Percentiles rank a stretch among this genome's conserved stretches.
Evolutionary conservation across 164 flowering plant genomes (phyloP).

Genomic region (Warburgia ugandensis): DNA sequence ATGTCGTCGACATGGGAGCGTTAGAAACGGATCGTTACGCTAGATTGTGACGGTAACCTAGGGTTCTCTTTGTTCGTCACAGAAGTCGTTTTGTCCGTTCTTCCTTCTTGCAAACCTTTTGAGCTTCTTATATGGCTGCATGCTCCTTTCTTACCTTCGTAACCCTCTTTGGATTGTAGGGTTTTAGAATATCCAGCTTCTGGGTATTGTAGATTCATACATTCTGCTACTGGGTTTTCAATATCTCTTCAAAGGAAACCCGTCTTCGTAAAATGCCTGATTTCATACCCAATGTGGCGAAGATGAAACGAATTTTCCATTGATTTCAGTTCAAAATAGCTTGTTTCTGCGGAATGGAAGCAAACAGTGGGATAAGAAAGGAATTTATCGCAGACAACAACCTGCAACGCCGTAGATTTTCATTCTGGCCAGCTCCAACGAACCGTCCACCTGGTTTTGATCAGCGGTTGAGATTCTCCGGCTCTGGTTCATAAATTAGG

Average conservation of each 20-base stretch:
- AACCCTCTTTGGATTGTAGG: too few relatives aligned
- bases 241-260: neutral
- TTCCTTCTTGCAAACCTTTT: too few relatives aligned
- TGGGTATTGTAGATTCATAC: conserved; percentile 15
- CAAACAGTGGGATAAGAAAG: conserved; percentile 10
- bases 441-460: conserved; percentile 73
- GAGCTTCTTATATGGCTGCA: too few relatives aligned
- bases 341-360: conserved; percentile 41
- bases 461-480: conserved; percentile 7
- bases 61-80: too few relatives aligned
- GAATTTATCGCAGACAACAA: conserved; percentile 11
- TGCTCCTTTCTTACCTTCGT: too few relatives aligned
- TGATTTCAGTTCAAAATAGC: conserved; percentile 3
- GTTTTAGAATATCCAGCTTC: too few relatives aligned
- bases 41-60: too few relatives aligned
- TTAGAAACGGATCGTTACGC: too few relatives aligned
- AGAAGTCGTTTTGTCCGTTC: too few relatives aligned
- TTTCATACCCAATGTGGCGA: conserved; percentile 1
- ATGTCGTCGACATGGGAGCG: too few relatives aligned
- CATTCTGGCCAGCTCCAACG: conserved; percentile 70
- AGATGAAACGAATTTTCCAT: conserved; percentile 9
- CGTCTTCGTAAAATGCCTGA: conserved; percentile 1
- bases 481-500: conserved; percentile 10
- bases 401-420: conserved; percentile 32
- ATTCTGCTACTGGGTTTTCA: conserved; percentile 2